Conservation (phyloP, 108 stramenopile genomes). For the Hondaea fermentalgiana region DNA sequence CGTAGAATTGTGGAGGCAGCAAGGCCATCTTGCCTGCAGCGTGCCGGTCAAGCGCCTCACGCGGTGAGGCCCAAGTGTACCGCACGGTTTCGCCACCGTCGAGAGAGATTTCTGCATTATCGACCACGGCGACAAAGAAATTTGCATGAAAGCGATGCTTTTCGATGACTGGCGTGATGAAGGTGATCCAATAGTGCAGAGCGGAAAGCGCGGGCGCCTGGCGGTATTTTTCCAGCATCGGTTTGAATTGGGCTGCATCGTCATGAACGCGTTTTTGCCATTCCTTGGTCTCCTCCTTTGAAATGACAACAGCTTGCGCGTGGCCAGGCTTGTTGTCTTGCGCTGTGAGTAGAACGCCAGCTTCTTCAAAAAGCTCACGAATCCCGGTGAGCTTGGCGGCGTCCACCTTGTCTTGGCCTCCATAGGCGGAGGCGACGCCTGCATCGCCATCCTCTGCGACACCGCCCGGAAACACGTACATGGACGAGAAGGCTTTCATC, state of each 20-base stretch:
- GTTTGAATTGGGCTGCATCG: not conserved
- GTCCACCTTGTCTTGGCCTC: not conserved
- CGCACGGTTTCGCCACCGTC: constrained; percentile 9
- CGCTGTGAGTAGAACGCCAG: not conserved
- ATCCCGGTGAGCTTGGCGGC: not conserved
- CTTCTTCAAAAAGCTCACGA: not conserved
- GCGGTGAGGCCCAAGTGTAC: not conserved
- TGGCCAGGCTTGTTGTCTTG: not conserved
- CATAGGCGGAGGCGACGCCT: not conserved
- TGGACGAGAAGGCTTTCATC: constrained; percentile 11
- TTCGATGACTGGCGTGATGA: not conserved
- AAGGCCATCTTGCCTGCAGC: not conserved
- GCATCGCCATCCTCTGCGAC: not conserved
- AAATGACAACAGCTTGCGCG: not conserved
- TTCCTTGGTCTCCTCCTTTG: not conserved
- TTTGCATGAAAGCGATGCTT: not conserved
- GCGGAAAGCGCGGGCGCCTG: not conserved
- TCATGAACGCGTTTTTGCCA: not conserved
- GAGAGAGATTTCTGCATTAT: not conserved
- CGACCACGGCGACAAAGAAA: not conserved
- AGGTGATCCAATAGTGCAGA: constrained; percentile 9
- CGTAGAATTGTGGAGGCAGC: not conserved
- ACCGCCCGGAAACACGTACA: not conserved
- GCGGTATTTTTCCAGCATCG: not conserved
- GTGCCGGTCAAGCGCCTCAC: not conserved